These are phyloP conservation scores for Rhizoclosmatium globosum DNA, from an alignment of 192 early-diverging fungal genomes.

Conservation along the genomic window DNA sequence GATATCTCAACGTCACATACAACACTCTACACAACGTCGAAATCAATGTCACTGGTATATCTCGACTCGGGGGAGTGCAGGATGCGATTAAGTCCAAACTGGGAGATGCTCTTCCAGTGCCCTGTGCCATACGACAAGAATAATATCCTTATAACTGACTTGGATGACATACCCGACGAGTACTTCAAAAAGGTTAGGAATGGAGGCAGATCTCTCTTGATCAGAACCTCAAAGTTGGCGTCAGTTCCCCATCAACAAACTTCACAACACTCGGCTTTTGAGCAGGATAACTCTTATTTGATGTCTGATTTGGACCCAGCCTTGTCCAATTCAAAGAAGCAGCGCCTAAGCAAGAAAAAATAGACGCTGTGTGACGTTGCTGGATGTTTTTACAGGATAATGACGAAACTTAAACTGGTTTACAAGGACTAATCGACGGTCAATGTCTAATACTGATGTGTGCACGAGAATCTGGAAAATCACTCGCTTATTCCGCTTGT, in stretches of 20 bases:
- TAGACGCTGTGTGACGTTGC: not conserved
- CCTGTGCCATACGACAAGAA: not conserved
- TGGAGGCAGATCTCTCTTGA: constrained; percentile 6
- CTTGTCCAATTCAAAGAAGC: not conserved
- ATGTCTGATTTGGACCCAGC: too few relatives aligned
- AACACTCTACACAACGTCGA: not conserved
- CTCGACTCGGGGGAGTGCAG: not conserved
- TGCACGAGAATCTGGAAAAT: not conserved
- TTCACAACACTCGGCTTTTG: too few relatives aligned
- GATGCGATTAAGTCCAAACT: not conserved
- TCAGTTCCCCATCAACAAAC: too few relatives aligned
- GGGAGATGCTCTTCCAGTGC: not conserved
- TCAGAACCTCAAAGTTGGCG: too few relatives aligned
- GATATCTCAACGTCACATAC: constrained; percentile 13
- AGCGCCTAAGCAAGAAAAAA: not conserved
- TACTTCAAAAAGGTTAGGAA: constrained; percentile 19
- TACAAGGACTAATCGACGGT: not conserved
- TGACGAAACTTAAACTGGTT: not conserved
- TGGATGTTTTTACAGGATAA: not conserved
- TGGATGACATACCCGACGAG: constrained; percentile 17
- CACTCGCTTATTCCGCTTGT: not conserved
- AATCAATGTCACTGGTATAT: constrained; percentile 1
- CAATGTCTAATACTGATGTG: not conserved
- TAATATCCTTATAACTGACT: not conserved
- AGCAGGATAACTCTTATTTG: too few relatives aligned